Conservation (phyloP, 495 filamentous ascomycete genomes). For the Cairneyella variabilis region DNA sequence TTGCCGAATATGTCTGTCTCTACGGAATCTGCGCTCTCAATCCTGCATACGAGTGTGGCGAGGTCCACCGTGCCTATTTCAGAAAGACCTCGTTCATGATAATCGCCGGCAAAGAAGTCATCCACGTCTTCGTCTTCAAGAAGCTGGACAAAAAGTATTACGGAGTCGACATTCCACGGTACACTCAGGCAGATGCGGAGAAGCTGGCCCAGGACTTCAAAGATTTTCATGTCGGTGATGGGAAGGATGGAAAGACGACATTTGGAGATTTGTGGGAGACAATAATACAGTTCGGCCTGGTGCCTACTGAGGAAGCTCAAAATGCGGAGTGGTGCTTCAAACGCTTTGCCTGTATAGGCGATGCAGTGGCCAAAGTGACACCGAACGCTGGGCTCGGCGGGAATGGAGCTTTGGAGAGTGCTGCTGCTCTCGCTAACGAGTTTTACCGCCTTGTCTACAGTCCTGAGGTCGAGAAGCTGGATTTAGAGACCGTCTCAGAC, state of each 20-base stretch:
- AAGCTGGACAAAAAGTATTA: neutral
- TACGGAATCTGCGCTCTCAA: neutral
- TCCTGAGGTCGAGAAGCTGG: neutral
- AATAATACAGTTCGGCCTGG: neutral
- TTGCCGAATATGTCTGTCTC: neutral
- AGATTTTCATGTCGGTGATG: constrained; percentile 22
- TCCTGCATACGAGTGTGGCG: neutral
- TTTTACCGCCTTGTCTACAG: neutral
- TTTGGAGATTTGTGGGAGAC: constrained; percentile 32
- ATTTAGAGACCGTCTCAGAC: no score
- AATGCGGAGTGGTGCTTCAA: constrained; percentile 27
- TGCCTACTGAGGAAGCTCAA: constrained; percentile 36
- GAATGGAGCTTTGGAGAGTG: constrained; percentile 32
- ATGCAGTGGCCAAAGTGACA: constrained; percentile 34
- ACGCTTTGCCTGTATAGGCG: constrained; percentile 31
- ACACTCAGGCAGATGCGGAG: constrained; percentile 28
- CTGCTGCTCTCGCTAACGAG: constrained; percentile 29
- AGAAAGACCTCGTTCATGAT: neutral
- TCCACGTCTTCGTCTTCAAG: neutral
- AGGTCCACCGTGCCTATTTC: neutral
- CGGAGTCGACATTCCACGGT: constrained; percentile 27
- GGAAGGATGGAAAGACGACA: constrained; percentile 14
- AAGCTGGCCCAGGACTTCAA: constrained; percentile 9
- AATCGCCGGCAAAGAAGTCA: neutral
- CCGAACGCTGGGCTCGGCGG: constrained; percentile 32